Conservation (phyloP, 176 grass and related monocot species). For the Oryza brachyantha region DNA sequence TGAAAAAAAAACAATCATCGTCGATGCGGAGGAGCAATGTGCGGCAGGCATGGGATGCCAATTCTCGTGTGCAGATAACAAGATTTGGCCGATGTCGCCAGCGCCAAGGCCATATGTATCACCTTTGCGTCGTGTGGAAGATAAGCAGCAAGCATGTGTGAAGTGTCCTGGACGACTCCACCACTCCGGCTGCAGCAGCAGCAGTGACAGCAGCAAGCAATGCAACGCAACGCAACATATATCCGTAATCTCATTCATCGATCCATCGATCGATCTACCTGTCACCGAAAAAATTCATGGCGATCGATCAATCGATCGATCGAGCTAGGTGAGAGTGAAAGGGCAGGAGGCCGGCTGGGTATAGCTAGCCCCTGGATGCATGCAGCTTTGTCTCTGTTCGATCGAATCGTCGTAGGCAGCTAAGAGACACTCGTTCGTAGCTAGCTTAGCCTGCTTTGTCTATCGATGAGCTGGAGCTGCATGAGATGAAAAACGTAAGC, state of each 20-base stretch:
- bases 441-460: neutral
- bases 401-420: neutral
- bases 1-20: neutral
- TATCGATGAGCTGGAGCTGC: neutral
- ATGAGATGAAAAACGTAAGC: neutral
- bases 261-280: neutral
- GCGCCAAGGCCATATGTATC: neutral
- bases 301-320: neutral
- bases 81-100: neutral
- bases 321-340: neutral
- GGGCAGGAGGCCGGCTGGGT: too few relatives aligned
- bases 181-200: conserved; percentile 1
- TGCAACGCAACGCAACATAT: neutral
- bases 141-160: conserved; percentile 42
- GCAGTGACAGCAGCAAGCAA: neutral
- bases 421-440: neutral
- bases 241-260: neutral
- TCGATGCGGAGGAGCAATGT: neutral
- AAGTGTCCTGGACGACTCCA: conserved; percentile 33
- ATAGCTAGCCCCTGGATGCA: too few relatives aligned
- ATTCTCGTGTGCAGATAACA: neutral
- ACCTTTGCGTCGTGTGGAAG: conserved; percentile 21
- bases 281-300: neutral
- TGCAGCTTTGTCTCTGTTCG: neutral
- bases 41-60: conserved; percentile 24